phyloP scores from a whole-genome alignment of 2,329 filamentous ascomycete species.

The Talaromyces sp. region DNA sequence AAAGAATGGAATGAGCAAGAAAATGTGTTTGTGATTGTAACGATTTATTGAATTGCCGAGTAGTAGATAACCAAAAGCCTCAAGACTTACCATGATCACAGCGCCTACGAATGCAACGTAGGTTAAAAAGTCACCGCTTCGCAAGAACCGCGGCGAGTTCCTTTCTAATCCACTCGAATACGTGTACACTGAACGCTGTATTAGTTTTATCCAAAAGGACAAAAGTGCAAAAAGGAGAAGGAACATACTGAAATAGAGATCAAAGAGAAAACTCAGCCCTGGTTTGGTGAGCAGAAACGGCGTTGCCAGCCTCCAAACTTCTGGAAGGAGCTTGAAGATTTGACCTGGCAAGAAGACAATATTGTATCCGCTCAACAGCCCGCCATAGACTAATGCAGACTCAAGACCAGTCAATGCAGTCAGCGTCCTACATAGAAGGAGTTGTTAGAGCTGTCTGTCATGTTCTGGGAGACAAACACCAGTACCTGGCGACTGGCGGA shows the following conservation, averaged over 20 bases:
- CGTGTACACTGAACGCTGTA: conserved; percentile 55
- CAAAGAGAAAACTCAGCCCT: conserved; percentile 57
- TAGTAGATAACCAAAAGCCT: conserved; percentile 15
- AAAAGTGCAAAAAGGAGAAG: conserved; percentile 1
- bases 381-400: conserved; percentile 57
- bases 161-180: conserved; percentile 72
- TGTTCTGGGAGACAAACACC: conserved; percentile 15
- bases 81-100: conserved; percentile 70
- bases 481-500: conserved; percentile 62
- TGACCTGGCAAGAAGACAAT: conserved; percentile 49
- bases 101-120: conserved; percentile 70
- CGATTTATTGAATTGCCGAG: conserved; percentile 6
- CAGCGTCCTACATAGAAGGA: conserved; percentile 53
- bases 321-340: conserved; percentile 54
- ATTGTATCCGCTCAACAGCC: conserved; percentile 47
- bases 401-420: conserved; percentile 59
- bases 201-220: not conserved
- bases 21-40: conserved; percentile 5
- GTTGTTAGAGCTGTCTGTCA: conserved; percentile 38
- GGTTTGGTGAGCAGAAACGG: conserved; percentile 55
- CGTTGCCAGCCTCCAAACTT: conserved; percentile 56
- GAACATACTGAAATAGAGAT: conserved; percentile 64
- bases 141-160: conserved; percentile 63
- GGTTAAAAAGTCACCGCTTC: conserved; percentile 72
- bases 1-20: conserved; percentile 14